Conservation (phyloP, 306 rosid species). For the Sesbania bispinosa region DNA sequence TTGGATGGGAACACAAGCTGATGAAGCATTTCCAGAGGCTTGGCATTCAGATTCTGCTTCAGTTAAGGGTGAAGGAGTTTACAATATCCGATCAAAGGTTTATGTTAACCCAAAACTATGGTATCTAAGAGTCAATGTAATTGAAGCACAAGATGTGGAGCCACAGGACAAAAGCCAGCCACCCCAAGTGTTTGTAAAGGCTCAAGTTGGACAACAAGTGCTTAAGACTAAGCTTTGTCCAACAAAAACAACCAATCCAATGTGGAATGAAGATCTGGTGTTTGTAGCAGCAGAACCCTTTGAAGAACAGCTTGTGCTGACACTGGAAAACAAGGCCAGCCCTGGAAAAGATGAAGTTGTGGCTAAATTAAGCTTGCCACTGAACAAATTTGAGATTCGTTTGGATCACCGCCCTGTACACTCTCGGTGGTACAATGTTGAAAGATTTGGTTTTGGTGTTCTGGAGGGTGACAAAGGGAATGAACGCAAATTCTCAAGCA, state of each 20-base stretch:
- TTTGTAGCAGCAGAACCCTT: conserved; percentile 91
- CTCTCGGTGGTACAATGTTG: conserved; percentile 66
- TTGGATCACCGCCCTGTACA: conserved; percentile 67
- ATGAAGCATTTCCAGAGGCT: conserved; percentile 85
- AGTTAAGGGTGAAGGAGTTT: conserved; percentile 63
- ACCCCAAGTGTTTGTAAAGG: conserved; percentile 66
- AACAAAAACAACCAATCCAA: conserved; percentile 49
- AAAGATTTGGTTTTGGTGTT: conserved; percentile 66
- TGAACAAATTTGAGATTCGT: conserved; percentile 57
- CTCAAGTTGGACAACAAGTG: conserved; percentile 65
- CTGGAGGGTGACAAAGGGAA: conserved; percentile 69
- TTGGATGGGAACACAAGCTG: conserved; percentile 91
- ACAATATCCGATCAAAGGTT: conserved; percentile 65
- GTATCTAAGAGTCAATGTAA: conserved; percentile 76
- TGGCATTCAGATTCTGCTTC: conserved; percentile 78
- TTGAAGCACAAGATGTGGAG: conserved; percentile 80
- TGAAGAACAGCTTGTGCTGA: conserved; percentile 60
- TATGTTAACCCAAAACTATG: conserved; percentile 80
- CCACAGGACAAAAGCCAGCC: conserved; percentile 54
- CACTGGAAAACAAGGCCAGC: conserved; percentile 54
- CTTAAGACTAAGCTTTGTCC: conserved; percentile 64
- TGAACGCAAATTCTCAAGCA: conserved; percentile 58
- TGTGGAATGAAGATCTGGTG: conserved; percentile 77
- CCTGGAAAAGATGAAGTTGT: conserved; percentile 54
- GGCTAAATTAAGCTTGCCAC: conserved; percentile 39